A percentile compares a stretch with the other conserved stretches of the same genome.
Conservation (phyloP, 148 eudicot genomes). For the Beta vulgaris region DNA sequence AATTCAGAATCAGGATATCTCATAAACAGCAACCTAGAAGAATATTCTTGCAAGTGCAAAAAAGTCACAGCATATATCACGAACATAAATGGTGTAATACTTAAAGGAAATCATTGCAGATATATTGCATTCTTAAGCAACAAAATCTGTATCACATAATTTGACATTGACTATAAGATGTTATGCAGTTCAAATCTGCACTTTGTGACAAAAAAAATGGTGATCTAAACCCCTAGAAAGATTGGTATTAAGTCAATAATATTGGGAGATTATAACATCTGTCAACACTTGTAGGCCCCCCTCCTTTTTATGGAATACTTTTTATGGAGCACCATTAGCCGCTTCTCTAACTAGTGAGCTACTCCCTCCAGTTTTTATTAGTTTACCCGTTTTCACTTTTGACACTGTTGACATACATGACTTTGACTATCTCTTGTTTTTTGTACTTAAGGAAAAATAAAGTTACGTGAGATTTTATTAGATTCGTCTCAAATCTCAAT, state of each 20-base stretch:
- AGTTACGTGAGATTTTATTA: no score
- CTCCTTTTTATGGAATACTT: no score
- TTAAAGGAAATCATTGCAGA: background rate
- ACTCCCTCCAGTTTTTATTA: no score
- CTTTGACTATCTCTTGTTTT: no score
- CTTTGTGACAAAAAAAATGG: background rate
- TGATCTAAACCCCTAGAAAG: background rate
- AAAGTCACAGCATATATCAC: background rate
- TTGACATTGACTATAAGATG: background rate
- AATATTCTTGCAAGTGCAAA: background rate
- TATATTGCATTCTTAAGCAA: background rate
- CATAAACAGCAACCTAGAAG: background rate
- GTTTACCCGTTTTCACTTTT: no score
- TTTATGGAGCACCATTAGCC: no score
- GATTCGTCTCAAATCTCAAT: no score
- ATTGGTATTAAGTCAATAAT: background rate
- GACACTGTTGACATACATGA: no score
- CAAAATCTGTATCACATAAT: background rate
- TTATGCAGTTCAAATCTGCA: background rate
- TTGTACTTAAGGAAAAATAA: no score
- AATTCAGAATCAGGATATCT: slow-evolving; percentile 8
- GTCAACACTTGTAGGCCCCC: background rate
- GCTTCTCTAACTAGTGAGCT: no score
- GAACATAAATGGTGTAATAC: background rate
- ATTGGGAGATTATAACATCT: background rate